Evolutionary conservation across 2,329 filamentous ascomycete genomes (phyloP), one percentile per base, ranked within the genome.

Genomic region (Monilinia aucupariae): DNA sequence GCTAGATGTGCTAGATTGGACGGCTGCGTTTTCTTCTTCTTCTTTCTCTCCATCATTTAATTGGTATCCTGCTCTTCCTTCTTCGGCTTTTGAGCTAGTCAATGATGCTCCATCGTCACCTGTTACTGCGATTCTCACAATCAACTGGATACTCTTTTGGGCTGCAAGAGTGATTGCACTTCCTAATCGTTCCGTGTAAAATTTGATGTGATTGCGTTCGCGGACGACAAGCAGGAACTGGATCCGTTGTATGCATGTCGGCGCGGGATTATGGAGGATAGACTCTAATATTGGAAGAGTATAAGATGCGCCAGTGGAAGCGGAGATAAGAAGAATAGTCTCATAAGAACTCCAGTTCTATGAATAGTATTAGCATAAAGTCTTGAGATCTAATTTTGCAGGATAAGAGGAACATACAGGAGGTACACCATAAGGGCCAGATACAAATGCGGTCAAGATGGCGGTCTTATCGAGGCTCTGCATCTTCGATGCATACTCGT

Each of bases 241-340:
- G 10, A 86, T 75, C 30, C 81, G 74, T 62, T 78, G 79, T 9
- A 78, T 80, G 67, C 84, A 86, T 13, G 76, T 78, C 2, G 74
- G 74, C 1, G 64, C 67, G 12, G 74, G 74, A 0, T 75, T 71
- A 39, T 77, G 75, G 1, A 84, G 76, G 2, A 84, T 75, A 65
- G 78, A 80, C 67, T 86, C 83, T 0, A 86, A 75, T 3, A 86
- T 82, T 0, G 84, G 83, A 7, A 86, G 73, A 1, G 81, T 84
- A 62, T 84, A 86, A 4, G 83, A 86, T 1, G 83, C 81, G n/a
- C 84, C 84, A 0, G 84, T 87, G 0, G 84, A 86, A 0, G 84
- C 84, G 0, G 83, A 84, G 49, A 86, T 81, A 4, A 87, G 75
- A 5, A 87, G 75, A 50, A 86, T 72, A 0, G 82, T 84, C 72